Percentiles rank a stretch among this genome's conserved stretches.
Evolutionary conservation across 805 yeast species (phyloP).

Genomic region (Wickerhamiella azymoides): DNA sequence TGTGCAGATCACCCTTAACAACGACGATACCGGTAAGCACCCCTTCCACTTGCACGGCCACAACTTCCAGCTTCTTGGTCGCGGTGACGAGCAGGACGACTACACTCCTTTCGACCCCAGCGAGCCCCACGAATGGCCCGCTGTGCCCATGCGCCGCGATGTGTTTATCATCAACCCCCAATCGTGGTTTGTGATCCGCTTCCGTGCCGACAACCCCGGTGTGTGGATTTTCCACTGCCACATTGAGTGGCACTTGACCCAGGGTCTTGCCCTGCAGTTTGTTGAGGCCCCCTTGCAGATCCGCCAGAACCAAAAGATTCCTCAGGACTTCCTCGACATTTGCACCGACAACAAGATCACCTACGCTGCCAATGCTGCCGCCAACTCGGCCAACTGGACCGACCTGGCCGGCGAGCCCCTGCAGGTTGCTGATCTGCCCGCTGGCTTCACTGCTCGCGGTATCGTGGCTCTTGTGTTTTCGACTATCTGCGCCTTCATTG

Average conservation of each 20-base stretch:
- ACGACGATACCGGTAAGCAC: constrained; percentile 81
- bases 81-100: constrained; percentile 38
- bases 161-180: constrained; percentile 65
- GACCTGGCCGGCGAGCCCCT: constrained; percentile 64
- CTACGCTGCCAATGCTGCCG: constrained; percentile 79
- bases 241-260: constrained; percentile 94
- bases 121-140: constrained; percentile 43
- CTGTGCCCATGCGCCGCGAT: constrained; percentile 76
- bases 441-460: constrained; percentile 91
- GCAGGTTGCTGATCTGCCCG: constrained; percentile 55
- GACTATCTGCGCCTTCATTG: constrained; percentile 69
- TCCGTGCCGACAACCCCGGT: constrained; percentile 91
- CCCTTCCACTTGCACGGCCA: constrained; percentile 98
- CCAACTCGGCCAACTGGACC: constrained; percentile 43
- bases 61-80: constrained; percentile 64
- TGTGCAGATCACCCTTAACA: constrained; percentile 73
- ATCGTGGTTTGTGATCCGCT: constrained; percentile 74
- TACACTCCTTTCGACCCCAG: constrained; percentile 39
- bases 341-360: constrained; percentile 47
- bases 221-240: constrained; percentile 99
- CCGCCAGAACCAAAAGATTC: constrained; percentile 39
- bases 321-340: constrained; percentile 43
- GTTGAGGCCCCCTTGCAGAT: constrained; percentile 73
- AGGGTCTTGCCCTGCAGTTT: constrained; percentile 72
- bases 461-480: constrained; percentile 89